Evolutionary conservation across 495 filamentous ascomycete species (phyloP).

Genomic region (Apiosordaria backusii): DNA sequence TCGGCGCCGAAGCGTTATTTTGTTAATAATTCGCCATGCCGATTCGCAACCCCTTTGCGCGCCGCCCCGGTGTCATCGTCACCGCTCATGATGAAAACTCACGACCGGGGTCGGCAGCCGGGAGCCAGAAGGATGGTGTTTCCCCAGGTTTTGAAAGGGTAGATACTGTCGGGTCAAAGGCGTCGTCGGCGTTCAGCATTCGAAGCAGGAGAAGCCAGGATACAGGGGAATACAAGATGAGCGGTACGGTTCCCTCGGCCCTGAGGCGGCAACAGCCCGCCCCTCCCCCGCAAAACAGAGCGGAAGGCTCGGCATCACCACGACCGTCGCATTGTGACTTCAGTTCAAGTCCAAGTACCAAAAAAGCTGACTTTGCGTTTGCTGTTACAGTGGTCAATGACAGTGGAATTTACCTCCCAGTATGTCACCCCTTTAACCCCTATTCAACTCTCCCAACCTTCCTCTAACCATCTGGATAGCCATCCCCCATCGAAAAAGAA

Average conservation of each 20-base stretch:
- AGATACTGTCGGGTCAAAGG: constrained; percentile 53
- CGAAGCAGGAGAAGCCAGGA: constrained; percentile 53
- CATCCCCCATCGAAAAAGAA: constrained; percentile 84
- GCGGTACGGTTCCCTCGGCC: constrained; percentile 52
- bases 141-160: constrained; percentile 51
- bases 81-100: constrained; percentile 52
- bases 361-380: neutral
- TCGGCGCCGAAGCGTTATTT: no score
- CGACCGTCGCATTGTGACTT: neutral
- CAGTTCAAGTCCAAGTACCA: neutral
- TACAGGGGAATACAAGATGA: constrained; percentile 75
- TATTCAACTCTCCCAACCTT: neutral
- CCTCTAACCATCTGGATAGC: constrained; percentile 47
- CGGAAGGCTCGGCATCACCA: neutral
- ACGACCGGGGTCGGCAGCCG: constrained; percentile 40
- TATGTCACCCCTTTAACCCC: constrained; percentile 39
- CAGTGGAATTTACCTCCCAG: constrained; percentile 93
- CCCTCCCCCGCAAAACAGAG: neutral
- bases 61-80: constrained; percentile 48
- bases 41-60: constrained; percentile 72
- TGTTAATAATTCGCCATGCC: constrained; percentile 50
- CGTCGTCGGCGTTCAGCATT: constrained; percentile 60
- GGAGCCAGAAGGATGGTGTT: constrained; percentile 19
- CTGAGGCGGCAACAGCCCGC: neutral
- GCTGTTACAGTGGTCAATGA: constrained; percentile 79